These are phyloP conservation scores for Noccaea bulbosa DNA, from an alignment of 345 rosid genomes.

Conservation along the genomic window DNA sequence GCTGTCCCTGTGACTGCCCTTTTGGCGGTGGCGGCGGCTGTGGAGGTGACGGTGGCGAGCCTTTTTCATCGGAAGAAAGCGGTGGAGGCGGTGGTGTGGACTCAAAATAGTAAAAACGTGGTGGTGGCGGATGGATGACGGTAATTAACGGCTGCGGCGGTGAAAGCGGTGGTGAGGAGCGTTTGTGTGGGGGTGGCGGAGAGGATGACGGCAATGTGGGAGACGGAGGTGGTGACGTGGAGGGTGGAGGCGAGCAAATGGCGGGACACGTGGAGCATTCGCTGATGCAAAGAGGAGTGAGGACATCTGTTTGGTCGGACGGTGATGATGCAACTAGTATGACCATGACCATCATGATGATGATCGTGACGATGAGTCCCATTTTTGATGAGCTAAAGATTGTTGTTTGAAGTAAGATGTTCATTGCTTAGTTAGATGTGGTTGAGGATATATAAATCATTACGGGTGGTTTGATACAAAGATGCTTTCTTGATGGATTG, in stretches of 20 bases:
- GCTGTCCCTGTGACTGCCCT: slow-evolving; percentile 38
- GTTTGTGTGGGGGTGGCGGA: slow-evolving; percentile 31
- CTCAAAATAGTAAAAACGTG: slow-evolving; percentile 43
- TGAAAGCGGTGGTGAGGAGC: slow-evolving; percentile 23
- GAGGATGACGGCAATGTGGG: slow-evolving; percentile 22
- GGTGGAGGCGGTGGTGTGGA: slow-evolving; percentile 42
- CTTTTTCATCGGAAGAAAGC: slow-evolving; percentile 27
- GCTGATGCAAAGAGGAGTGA: slow-evolving; percentile 46
- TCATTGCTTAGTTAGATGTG: slow-evolving; percentile 18
- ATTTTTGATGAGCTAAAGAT: slow-evolving; percentile 14
- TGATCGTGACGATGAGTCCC: not conserved
- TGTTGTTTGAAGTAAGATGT: slow-evolving; percentile 27
- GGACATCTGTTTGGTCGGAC: slow-evolving; percentile 33
- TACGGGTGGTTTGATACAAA: slow-evolving; percentile 13
- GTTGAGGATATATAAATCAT: slow-evolving; percentile 27
- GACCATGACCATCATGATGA: slow-evolving; percentile 22
- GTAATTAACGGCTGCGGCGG: slow-evolving; percentile 33
- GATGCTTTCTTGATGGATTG: slow-evolving; percentile 40
- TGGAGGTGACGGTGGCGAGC: slow-evolving; percentile 26
- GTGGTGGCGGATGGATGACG: slow-evolving; percentile 43
- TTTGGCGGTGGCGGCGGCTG: slow-evolving; percentile 33
- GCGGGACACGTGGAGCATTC: slow-evolving; percentile 47
- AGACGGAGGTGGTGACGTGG: slow-evolving; percentile 34
- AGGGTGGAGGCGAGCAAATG: slow-evolving; percentile 44
- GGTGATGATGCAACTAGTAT: slow-evolving; percentile 38